Base-by-base conservation (phyloP, 1,139 yeast genomes). In the Debaryomyces nepalensis region DNA sequence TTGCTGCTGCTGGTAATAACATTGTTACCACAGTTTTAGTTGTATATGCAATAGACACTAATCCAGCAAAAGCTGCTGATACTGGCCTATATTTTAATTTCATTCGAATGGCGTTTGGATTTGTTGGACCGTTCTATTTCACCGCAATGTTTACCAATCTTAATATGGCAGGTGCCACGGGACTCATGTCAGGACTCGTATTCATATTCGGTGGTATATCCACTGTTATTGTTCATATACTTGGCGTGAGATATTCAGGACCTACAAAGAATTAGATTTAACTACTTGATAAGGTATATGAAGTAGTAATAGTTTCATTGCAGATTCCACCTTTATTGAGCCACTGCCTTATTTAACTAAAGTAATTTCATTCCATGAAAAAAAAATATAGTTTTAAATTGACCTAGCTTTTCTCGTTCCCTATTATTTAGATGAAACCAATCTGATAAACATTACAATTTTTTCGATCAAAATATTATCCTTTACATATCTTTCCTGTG, bases 101-200 rank as follows among this genome's bases (percentile, higher is more conserved):
- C 22, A 49, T 51, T 14, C 45, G 60, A 41, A 53, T 52, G 22
- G 39, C 47, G 5, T 53, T 45, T 33, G 62, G 57, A 14, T 59
- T 59, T 30, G 42, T 55, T 21, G 61, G 62, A n/a, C 63, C 63
- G 7, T 59, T 59, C 39, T 58, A 59, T 39, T 59, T 58, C 44
- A 62, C 63, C 3, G 40, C 49, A 2, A 59, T 59, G 64, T 54
- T 55, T 42, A 47, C 34, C 12, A 55, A 50, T 34, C 40, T 55
- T 36, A 40, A 45, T 11, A 45, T 47, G 33, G 49, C 46, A 4
- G 47, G 45, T 10, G 49, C 53, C 8, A 49, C 55, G 14, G 55
- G 53, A 4, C 38, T 50, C n/a, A 49, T 50, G 51, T 40, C 45
- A 39, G 53, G 49, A 8, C 39, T 48, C 22, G 22, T 40, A 2